Base-by-base conservation (phyloP, 257 asterid species). In the Mentha longifolia region DNA sequence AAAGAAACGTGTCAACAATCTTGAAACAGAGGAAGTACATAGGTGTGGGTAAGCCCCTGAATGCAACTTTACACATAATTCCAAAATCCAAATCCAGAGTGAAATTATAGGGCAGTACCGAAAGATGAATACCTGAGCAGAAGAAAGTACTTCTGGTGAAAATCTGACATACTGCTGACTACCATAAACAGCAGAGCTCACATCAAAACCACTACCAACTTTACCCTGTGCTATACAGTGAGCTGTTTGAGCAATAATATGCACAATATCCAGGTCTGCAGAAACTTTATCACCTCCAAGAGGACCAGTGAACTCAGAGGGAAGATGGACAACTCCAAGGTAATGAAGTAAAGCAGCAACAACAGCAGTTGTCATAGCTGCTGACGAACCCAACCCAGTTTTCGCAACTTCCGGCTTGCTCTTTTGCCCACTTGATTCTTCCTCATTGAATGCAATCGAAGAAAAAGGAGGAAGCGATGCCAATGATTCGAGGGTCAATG, bases 161-260 rank as follows among this genome's bases (percentile, higher is more conserved):
- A 95, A 95, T 73, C 99, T 88, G 71, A 95, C 83, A 74, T 92
- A 95, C 65, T 86, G 88, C 60, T 95, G 98, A 76, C 99, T 92
- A 31, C 99, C 99, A 79, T 84, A 95, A 82, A 95, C 99, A 70
- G 99, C 99, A 79, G 98, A 89, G 72, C 99, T 88, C 71, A 95
- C 99, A 59, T 95, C 99, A 81, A 95, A 95, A n/a, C 99, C 99
- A 51, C 99, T 95, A 58, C 99, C 99, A 65, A 95, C 88, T 87
- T 95, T 95, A 70, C 99, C 98, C 86, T 95, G 99, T 61, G 99
- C 97, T 65, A 89, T 92, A 75, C 98, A 95, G 75, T 95, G 99
- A 67, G 99, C 99, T 2, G 99, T 87, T 77, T 95, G 99, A 77
- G 96, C 97, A 70, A 95, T 87, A 75, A 82, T 83, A 77, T 95